Conservation (phyloP, 768 basidiomycete species). For the Chalciporus chontae region DNA sequence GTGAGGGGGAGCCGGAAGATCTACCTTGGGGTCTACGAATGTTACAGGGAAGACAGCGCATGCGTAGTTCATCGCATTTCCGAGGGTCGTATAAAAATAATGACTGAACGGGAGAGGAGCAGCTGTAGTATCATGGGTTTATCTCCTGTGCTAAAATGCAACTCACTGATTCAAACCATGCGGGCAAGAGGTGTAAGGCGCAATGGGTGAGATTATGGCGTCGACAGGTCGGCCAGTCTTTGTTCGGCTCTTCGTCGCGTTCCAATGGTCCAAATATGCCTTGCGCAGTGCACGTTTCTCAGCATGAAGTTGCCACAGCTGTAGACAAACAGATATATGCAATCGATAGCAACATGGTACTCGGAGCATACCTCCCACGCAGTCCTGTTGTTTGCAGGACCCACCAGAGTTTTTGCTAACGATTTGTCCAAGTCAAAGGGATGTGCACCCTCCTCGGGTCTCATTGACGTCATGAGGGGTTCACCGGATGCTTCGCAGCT, state of each 20-base stretch:
- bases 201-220: constrained; percentile 46
- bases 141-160: not conserved
- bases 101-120: constrained; percentile 20
- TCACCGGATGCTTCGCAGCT: constrained; percentile 41
- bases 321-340: not conserved
- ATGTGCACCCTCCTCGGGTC: constrained; percentile 30
- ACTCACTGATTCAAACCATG: constrained; percentile 42
- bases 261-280: constrained; percentile 47
- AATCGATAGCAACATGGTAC: not conserved
- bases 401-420: constrained; percentile 43
- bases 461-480: constrained; percentile 39
- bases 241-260: constrained; percentile 39
- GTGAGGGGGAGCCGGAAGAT: constrained; percentile 32
- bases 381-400: constrained; percentile 36
- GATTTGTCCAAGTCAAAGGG: constrained; percentile 42
- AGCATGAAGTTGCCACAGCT: constrained; percentile 48
- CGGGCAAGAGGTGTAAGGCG: constrained; percentile 41
- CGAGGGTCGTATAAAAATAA: constrained; percentile 43
- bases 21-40: constrained; percentile 39
- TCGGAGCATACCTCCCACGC: constrained; percentile 39
- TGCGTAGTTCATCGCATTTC: constrained; percentile 47
- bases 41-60: constrained; percentile 47
- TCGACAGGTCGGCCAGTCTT: constrained; percentile 50
- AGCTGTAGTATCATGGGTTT: constrained; percentile 13
- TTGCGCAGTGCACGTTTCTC: constrained; percentile 40